A percentile compares a stretch with the other conserved stretches of the same genome.
These are phyloP conservation scores for Corynascus novoguineensis DNA, from an alignment of 495 filamentous ascomycete genomes.

Conservation along the genomic window DNA sequence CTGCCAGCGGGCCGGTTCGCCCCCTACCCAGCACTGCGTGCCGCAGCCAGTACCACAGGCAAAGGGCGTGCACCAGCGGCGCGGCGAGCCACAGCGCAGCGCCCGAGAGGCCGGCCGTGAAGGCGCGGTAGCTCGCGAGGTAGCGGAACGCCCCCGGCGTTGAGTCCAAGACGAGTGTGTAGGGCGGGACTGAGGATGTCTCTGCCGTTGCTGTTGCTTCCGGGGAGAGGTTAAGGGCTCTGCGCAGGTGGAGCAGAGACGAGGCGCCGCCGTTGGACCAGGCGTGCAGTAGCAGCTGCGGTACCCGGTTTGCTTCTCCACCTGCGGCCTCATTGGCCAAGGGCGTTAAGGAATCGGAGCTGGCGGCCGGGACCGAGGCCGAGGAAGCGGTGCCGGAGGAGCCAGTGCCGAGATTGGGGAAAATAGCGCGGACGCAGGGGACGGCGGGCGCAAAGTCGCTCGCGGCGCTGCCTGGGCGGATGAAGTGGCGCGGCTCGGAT, in stretches of 20 bases:
- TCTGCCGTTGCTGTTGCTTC: constrained; percentile 19
- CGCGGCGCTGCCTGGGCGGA: constrained; percentile 7
- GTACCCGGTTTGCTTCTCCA: constrained; percentile 5
- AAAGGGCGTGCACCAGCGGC: constrained; percentile 28
- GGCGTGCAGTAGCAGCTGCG: constrained; percentile 38
- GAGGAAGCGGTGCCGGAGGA: no score
- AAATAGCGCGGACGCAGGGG: constrained; percentile 17
- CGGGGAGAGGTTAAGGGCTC: constrained; percentile 10
- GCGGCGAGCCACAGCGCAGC: constrained; percentile 14
- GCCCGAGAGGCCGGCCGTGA: constrained; percentile 22
- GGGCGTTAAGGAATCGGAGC: no score
- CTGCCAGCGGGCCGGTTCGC: constrained; percentile 26
- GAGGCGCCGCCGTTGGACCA: constrained; percentile 43
- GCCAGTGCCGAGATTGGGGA: constrained; percentile 3
- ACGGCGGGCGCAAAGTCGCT: constrained; percentile 19
- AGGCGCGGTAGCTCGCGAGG: constrained; percentile 21
- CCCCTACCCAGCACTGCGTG: constrained; percentile 17
- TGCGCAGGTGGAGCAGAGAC: constrained; percentile 26
- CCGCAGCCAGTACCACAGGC: constrained; percentile 29
- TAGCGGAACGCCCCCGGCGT: constrained; percentile 35
- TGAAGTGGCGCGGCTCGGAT: constrained; percentile 30
- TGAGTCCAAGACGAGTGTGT: constrained; percentile 39
- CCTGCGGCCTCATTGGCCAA: not conserved
- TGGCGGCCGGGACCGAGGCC: no score
- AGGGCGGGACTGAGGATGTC: constrained; percentile 28